Evolutionary conservation across 352 stramenopile species (phyloP), one percentile per base, ranked within the genome.

Genomic region (Globisporangium orthogonon): DNA sequence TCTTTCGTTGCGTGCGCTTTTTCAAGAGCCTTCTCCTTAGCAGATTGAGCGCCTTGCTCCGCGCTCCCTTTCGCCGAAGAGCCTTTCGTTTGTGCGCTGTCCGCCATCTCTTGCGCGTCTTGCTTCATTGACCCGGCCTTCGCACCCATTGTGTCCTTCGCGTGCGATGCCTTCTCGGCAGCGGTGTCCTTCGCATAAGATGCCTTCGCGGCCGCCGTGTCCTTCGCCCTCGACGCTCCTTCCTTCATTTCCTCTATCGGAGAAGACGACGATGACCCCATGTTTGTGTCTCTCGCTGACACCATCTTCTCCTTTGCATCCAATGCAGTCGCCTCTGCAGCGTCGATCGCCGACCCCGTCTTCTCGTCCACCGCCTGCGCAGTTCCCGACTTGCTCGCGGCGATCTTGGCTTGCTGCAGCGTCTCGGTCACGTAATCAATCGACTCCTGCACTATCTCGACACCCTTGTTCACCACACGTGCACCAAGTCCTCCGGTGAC

Each of bases 361-460:
- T 75, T 71, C 30, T 66, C 45, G 54, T 87, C 76, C 0, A 70
- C 66, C 54, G 47, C 55, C 50, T 78, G 69, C 7, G 71, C 73
- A 10, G 69, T 69, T 1, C 67, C 53, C 23, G 76, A 85, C 37
- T 82, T 67, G 57, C 67, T 73, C 3, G 79, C 76, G 3, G 67
- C 65, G 6, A 80, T 33, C 56, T 86, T 87, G 4, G 76, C 74
- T 10, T 87, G 79, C 7, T 82, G 59, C 39, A 89, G 62, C 44
- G 73, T 82, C 52, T 87, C 73, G 23, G 73, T 77, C 23, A 87
- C 70, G 61, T 91, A 91, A 35, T 71, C 83, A 23, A 89, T 68
- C 31, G 72, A 80, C 53, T 87, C 76, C 7, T 69, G 65, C 15
- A 86, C 73, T 41, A 88, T 85, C 18, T 79, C 76, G n/a, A 78